Evolutionary conservation across 352 stramenopile genomes (phyloP), one percentile per base, ranked within the genome.

Genomic region (Phytopythium kandeliae): DNA sequence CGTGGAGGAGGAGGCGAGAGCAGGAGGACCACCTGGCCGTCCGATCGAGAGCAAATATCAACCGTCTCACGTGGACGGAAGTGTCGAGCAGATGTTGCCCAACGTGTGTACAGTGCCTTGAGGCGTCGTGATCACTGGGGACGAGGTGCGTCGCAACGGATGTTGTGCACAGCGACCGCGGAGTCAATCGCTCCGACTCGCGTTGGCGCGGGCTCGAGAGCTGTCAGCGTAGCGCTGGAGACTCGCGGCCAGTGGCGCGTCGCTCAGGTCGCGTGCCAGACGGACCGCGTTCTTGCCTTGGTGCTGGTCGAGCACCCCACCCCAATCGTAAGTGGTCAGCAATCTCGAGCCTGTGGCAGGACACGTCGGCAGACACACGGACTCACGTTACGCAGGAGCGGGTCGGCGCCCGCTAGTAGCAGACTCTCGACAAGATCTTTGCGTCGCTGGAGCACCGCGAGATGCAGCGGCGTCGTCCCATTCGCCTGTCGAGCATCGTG

Each of bases 391-490:
- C 69, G 63, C 37, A 88, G 67, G 45, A 80, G 58, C 1, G 76
- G 76, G 50, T 83, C 73, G 3, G 69, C 76, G 4, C 76, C 76
- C 19, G 71, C 63, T 6, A 88, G 67, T 17, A 88, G 48, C 40
- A 88, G 54, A 36, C 79, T 71, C 48, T 85, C 63, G 17, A 85
- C 54, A 45, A 88, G 67, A 17, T 88, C 71, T 31, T 69, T 68
- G 13, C 74, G 74, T 26, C 66, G 70, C 33, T 62, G 47, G 38
- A 80, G 57, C 4, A 83, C 57, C 22, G 74, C 76, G 21, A 88
- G 44, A 40, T 88, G 77, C 19, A 86, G 55, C 17, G 74, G 72
- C 12, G 77, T 88, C 42, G 77, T 77, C 7, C 74, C 77, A 16
- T 85, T 74, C 41, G 84, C 71, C 74, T 88, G 9, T 31, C 4